Base-by-base conservation (phyloP, 495 filamentous ascomycete species). In the Evernia prunastri region DNA sequence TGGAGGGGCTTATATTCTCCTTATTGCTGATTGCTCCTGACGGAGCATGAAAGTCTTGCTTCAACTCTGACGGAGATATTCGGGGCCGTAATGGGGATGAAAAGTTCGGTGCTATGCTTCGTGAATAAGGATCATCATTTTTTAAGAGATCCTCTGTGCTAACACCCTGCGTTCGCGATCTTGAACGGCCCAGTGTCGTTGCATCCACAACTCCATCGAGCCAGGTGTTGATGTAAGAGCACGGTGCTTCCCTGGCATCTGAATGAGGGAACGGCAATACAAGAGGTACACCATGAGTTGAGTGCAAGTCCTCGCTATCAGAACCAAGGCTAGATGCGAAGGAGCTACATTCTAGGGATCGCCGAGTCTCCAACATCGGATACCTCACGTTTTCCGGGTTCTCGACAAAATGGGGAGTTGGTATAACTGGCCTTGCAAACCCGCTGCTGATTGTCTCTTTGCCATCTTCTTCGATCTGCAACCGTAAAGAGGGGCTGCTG, bases 21-120 rank as follows among this genome's bases (percentile, higher is more conserved):
- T 69, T 69, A 45, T 66, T 25, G 49, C 67, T 66, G 27, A 60
- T 60, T 51, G 61, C 45, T 58, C 49, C 15, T 31, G 29, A 53
- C 27, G 29, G 33, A 56, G 36, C 15, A 9, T 40, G 29, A 23
- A 43, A 1, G 51, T 53, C 40, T 58, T 35, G 31, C n/a, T 23
- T 13, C n/a, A n/a, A 27, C 42, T 56, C 37, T 37, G n/a, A 37
- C 27, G 2, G 27, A 31, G 59, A 59, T 39, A 23, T 25, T 60
- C 6, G 23, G 40, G 33, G 11, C 2, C 11, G 13, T 25, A 23
- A 37, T 49, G 63, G 61, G 37, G 27, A 31, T 37, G 43, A 27
- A 36, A 27, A 10, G 25, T 11, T 49, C 23, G 51, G 18, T 31
- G 49, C 39, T 45, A 33, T 18, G 27, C 4, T 23, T 36, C 20